These are phyloP conservation scores for Teratosphaeria destructans DNA, from an alignment of 2,329 filamentous ascomycete species.

Conservation along the genomic window DNA sequence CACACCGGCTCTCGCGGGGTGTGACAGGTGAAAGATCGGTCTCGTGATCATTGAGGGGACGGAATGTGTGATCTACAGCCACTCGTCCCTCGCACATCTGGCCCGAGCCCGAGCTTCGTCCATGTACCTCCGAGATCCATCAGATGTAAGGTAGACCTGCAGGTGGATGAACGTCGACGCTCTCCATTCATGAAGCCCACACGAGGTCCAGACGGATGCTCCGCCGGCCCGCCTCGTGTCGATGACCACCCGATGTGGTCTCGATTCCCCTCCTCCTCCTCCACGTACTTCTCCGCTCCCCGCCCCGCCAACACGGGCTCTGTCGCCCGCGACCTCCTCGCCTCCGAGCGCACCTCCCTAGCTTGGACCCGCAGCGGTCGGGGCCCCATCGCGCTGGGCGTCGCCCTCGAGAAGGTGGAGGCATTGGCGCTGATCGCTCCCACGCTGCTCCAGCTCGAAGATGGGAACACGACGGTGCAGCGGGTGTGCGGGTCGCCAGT, in stretches of 20 bases:
- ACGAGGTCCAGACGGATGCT: too few species aligned
- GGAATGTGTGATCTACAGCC: not conserved
- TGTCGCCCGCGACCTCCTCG: conserved; percentile 43
- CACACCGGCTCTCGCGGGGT: too few species aligned
- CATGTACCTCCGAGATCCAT: too few species aligned
- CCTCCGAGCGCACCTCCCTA: conserved; percentile 44
- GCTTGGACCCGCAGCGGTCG: conserved; percentile 44
- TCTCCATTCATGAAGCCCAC: too few species aligned
- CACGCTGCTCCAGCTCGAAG: conserved; percentile 21
- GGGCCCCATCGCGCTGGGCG: conserved; percentile 42
- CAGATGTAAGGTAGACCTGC: too few species aligned
- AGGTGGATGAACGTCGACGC: too few species aligned
- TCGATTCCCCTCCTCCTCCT: not conserved
- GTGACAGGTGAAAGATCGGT: not conserved
- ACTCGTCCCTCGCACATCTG: not conserved
- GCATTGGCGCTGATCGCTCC: conserved; percentile 21
- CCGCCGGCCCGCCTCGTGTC: too few species aligned
- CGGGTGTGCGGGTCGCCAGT: conserved; percentile 32
- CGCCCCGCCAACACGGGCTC: conserved; percentile 37
- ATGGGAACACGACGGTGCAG: conserved; percentile 21
- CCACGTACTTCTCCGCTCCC: conserved; percentile 3
- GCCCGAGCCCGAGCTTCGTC: not conserved
- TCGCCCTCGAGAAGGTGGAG: conserved; percentile 42
- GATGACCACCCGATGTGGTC: not conserved
- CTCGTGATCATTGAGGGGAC: not conserved